phyloP scores from a whole-genome alignment of 1,139 yeast species.

The Pichia sp. region DNA sequence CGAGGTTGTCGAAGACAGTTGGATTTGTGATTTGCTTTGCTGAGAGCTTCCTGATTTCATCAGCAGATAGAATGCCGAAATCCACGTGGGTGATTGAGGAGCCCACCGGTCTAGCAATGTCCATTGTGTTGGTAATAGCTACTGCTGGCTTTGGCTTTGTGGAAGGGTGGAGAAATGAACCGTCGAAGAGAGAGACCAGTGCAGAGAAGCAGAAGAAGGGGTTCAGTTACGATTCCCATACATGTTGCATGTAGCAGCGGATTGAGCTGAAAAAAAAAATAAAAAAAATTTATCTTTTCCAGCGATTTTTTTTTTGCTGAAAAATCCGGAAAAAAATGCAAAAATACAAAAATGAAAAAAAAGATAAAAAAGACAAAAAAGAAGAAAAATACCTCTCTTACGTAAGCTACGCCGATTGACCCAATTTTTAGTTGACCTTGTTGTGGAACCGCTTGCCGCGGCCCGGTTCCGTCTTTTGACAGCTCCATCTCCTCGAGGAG shows the following conservation, averaged over 20 bases:
- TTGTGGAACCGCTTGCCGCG: neutral
- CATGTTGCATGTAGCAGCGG: neutral
- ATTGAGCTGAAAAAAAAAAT: neutral
- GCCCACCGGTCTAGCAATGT: slow-evolving; percentile 93
- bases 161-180: neutral
- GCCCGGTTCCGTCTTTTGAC: neutral
- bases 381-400: neutral
- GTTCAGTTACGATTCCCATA: neutral
- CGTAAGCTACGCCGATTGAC: neutral
- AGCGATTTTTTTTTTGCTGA: neutral
- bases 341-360: neutral
- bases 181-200: neutral
- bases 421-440: neutral
- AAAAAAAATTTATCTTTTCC: neutral
- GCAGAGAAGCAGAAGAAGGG: neutral
- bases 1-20: slow-evolving; percentile 87
- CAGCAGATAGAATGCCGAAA: slow-evolving; percentile 78
- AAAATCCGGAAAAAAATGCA: neutral
- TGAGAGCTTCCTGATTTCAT: slow-evolving; percentile 78
- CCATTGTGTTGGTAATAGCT: slow-evolving; percentile 48
- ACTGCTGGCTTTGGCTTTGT: neutral
- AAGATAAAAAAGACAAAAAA: neutral
- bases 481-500: neutral
- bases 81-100: slow-evolving; percentile 90
- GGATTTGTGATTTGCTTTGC: slow-evolving; percentile 96